These are phyloP conservation scores for Leccinum subgranulosum DNA, from an alignment of 768 basidiomycete genomes.

Conservation along the genomic window DNA sequence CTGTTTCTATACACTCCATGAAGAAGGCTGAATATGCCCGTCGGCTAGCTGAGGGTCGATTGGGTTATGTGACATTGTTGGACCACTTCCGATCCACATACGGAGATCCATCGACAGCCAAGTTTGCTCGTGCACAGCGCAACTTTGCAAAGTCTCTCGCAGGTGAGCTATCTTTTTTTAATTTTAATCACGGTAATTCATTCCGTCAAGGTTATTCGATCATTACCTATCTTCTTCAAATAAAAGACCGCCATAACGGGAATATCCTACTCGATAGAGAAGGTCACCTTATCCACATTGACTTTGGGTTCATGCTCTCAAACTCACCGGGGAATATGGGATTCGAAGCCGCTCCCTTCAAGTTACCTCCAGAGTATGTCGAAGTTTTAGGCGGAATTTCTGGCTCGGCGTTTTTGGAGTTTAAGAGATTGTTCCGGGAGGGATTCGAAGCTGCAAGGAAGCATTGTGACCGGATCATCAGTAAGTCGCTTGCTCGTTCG, in stretches of 20 bases:
- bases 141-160: slow-evolving; percentile 94
- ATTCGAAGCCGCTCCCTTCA: slow-evolving; percentile 99
- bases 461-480: slow-evolving; percentile 94
- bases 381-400: slow-evolving; percentile 90
- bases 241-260: slow-evolving; percentile 98
- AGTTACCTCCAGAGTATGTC: slow-evolving; percentile 90
- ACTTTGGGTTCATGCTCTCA: slow-evolving; percentile 97
- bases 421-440: slow-evolving; percentile 83
- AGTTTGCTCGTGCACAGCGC: slow-evolving; percentile 85
- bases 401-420: slow-evolving; percentile 74
- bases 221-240: slow-evolving; percentile 93
- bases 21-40: slow-evolving; percentile 98
- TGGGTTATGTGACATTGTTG: slow-evolving; percentile 84
- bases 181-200: background rate
- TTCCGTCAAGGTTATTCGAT: slow-evolving; percentile 77
- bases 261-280: slow-evolving; percentile 96
- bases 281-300: slow-evolving; percentile 94
- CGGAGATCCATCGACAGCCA: slow-evolving; percentile 82
- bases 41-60: slow-evolving; percentile 70
- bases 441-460: slow-evolving; percentile 94
- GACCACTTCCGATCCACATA: slow-evolving; percentile 93
- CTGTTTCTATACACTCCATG: slow-evolving; percentile 98
- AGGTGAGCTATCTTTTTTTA: slow-evolving; percentile 38
- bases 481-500: slow-evolving; percentile 40
- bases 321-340: slow-evolving; percentile 98